These are phyloP conservation scores for Citrus maxima DNA, from an alignment of 345 rosid species.

Conservation along the genomic window DNA sequence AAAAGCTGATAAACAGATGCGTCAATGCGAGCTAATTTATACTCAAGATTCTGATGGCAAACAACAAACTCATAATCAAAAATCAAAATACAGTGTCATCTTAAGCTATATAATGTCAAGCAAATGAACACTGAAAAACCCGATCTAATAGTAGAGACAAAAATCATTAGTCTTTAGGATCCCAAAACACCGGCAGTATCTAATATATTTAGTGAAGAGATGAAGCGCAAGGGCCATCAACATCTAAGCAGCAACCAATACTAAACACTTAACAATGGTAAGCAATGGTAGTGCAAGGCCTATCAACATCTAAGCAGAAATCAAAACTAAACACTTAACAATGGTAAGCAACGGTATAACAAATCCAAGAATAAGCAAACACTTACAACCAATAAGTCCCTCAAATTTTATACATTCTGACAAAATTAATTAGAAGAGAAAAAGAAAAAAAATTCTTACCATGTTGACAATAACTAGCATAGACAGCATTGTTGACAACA, in stretches of 20 bases:
- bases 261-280: not conserved
- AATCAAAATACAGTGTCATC: not conserved
- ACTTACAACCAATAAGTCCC: no score
- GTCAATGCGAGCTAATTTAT: not conserved
- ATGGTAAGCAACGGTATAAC: not conserved
- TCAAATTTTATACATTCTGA: not conserved
- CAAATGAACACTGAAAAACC: not conserved
- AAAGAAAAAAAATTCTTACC: constrained; percentile 32
- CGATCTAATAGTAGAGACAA: not conserved
- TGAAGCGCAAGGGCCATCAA: not conserved
- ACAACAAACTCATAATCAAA: not conserved
- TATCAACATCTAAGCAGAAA: not conserved
- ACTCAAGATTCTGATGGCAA: not conserved
- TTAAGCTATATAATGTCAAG: not conserved
- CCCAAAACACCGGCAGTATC: not conserved
- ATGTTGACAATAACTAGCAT: constrained; percentile 82
- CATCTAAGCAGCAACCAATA: not conserved
- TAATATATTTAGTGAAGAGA: not conserved
- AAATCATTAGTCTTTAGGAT: not conserved
- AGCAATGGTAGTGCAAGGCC: not conserved
- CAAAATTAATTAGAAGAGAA: not conserved
- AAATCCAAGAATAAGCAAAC: not conserved
- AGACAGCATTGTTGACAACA: constrained; percentile 85
- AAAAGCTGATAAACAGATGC: not conserved
- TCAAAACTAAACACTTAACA: not conserved